Conservation (phyloP, 2,329 filamentous ascomycete species). For the Beauveria sp. region DNA sequence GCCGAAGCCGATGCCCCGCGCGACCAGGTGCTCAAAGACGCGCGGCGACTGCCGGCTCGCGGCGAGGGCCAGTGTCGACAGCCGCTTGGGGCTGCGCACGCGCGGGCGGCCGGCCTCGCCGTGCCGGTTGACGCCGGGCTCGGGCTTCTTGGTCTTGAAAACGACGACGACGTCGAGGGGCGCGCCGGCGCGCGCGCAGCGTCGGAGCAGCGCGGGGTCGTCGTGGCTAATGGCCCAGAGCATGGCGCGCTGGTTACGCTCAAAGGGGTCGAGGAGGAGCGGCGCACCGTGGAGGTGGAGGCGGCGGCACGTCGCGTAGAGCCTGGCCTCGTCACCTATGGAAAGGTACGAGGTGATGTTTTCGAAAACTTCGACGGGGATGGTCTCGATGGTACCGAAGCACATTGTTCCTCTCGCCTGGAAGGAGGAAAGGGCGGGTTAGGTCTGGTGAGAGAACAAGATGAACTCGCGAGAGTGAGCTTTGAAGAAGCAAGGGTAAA, state of each 20-base stretch:
- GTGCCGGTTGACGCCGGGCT: neutral
- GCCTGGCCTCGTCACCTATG: neutral
- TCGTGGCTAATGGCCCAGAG: neutral
- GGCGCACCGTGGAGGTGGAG: neutral
- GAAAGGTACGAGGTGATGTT: neutral
- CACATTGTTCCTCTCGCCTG: neutral
- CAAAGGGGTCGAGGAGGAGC: neutral
- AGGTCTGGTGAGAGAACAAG: too few species aligned
- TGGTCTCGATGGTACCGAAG: neutral
- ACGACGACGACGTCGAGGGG: neutral
- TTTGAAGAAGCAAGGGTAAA: too few species aligned
- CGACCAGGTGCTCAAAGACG: neutral
- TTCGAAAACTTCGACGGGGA: conserved; percentile 2
- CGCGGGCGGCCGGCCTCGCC: neutral
- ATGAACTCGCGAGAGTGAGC: neutral
- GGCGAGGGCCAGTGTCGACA: neutral
- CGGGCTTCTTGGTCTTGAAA: neutral
- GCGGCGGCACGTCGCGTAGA: neutral
- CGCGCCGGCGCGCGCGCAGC: neutral
- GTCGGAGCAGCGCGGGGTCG: neutral
- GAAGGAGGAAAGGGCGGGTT: too few species aligned
- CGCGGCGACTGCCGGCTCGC: neutral
- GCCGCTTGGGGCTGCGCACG: neutral
- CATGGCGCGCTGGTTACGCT: neutral
- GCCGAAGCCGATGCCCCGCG: neutral